Base-by-base conservation (phyloP, 805 yeast genomes). In the Candida ponderosae region DNA sequence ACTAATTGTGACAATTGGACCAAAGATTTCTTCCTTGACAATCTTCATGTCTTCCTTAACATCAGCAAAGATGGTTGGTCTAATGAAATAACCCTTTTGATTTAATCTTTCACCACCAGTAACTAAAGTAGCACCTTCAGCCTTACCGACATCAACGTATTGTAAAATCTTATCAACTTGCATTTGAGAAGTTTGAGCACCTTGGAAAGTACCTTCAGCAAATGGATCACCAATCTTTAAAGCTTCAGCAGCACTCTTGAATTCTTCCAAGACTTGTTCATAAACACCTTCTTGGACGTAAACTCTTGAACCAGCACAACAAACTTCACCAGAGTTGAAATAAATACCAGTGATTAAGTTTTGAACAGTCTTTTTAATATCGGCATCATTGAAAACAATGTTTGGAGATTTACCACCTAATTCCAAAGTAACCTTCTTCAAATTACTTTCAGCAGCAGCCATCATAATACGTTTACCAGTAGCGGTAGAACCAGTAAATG, bases 391-490 rank as follows among this genome's bases (percentile, higher is more conserved):
- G 57, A 83, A 87, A 35, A 89, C 80, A 50, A 89, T 78, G 63
- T 83, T 79, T 54, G 97, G 96, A 26, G 96, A 88, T 69, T 89
- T 89, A 59, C 97, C 97, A 57, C 97, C 97, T 53, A 88, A 78
- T 69, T 89, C 97, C 58, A 89, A 73, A 32, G 97, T 89, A 45
- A 88, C 86, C 62, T 84, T 87, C 74, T 89, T 89, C 62, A 89
- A 72, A 63, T 79, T 79, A 34, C 85, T 74, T 44, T 76, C 78
- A 46, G 95, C 86, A 43, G 95, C 89, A 43, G 73, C 70, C 62
- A 74, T 75, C 81, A 85, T 81, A 57, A 89, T 84, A 51, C 64
- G 65, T 60, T 84, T 82, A 57, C 97, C 97, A 46, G 83, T 78
- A 29, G 81, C 83, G 35, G 94, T 87, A 15, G 95, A 83, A 57